Evolutionary conservation across 768 basidiomycete species (phyloP), one percentile per base, ranked within the genome.

Genomic region (Lactifluus echinatus): DNA sequence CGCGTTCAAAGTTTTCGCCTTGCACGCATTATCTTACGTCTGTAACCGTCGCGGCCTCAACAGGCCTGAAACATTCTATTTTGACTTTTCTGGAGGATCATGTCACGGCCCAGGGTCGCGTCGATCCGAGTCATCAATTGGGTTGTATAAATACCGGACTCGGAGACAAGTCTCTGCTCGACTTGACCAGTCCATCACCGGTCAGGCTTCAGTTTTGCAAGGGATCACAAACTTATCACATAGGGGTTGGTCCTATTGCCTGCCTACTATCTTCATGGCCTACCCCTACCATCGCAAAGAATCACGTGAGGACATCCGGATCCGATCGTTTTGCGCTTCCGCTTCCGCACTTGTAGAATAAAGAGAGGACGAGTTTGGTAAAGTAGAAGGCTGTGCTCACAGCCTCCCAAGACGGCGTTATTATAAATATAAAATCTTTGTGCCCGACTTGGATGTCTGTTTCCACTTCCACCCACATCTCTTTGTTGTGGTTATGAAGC

Each of bases 401-500:
- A 48, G 57, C 57, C 57, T 12, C 24, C 50, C 1, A 57, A 17
- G 36, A 52, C 15, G 39, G 8, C 43, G 23, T 8, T 57, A 57
- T n/a, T n/a, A n/a, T n/a, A n/a, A n/a, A n/a, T n/a, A n/a, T 57
- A 57, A 57, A 43, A 42, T 26, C 15, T 39, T 39, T 21, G 24
- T 26, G 8, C 15, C 24, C 29, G 3, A 5, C 19, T 24, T 29
- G 14, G 39, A 7, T 15, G 11, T 10, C 12, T 36, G 11, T 15
- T 15, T 19, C 39, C 42, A 53, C 37, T 40, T 40, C 36, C 45
- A 10, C 42, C 47, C 47, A 31, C 51, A 8, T 59, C n/a, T 28
- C 29, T n/a, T n/a, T 31, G 43, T 31, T 49, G 42, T 21, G 29
- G 53, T 14, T 19, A 59, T 59, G 57, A 59, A 50, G 28, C 19